Evolutionary conservation across 2,329 filamentous ascomycete genomes (phyloP).

Genomic region (Epichloe glyceriae): DNA sequence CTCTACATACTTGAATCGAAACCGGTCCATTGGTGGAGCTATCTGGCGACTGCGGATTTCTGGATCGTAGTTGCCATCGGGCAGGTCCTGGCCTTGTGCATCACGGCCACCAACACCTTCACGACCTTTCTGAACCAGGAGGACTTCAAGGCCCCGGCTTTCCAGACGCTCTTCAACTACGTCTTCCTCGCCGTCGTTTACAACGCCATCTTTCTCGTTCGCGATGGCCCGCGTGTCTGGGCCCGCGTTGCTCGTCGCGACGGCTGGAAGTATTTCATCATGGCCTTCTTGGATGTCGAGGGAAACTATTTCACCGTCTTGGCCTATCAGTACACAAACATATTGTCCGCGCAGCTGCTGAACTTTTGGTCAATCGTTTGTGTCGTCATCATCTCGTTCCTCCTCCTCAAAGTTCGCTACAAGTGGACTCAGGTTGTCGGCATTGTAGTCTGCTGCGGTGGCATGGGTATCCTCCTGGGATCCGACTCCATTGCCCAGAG

Average conservation of each 20-base stretch:
- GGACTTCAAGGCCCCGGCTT: slow-evolving; percentile 76
- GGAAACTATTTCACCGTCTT: slow-evolving; percentile 98
- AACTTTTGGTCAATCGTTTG: slow-evolving; percentile 98
- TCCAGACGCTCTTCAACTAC: slow-evolving; percentile 95
- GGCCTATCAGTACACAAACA: slow-evolving; percentile 84
- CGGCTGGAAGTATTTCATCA: slow-evolving; percentile 88
- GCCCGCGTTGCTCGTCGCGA: slow-evolving; percentile 48
- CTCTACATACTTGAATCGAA: slow-evolving; percentile 42
- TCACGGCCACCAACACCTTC: slow-evolving; percentile 88
- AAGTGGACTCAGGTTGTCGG: slow-evolving; percentile 72
- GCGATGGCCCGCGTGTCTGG: slow-evolving; percentile 65
- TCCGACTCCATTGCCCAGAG: slow-evolving; percentile 71
- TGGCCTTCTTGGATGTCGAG: slow-evolving; percentile 86
- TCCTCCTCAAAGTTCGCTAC: slow-evolving; percentile 79
- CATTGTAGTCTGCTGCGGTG: slow-evolving; percentile 82
- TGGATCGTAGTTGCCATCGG: slow-evolving; percentile 72
- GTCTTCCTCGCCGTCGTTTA: slow-evolving; percentile 72
- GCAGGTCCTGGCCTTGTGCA: slow-evolving; percentile 76
- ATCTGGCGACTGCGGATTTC: slow-evolving; percentile 74
- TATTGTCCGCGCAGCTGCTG: slow-evolving; percentile 85
- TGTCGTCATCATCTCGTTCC: slow-evolving; percentile 74
- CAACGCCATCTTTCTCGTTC: slow-evolving; percentile 64
- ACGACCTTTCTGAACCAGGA: slow-evolving; percentile 54
- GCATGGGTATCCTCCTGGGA: slow-evolving; percentile 74
- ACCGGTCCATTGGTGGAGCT: slow-evolving; percentile 52